Evolutionary conservation across 768 basidiomycete genomes (phyloP).

Genomic region (Lactifluus pinguis): DNA sequence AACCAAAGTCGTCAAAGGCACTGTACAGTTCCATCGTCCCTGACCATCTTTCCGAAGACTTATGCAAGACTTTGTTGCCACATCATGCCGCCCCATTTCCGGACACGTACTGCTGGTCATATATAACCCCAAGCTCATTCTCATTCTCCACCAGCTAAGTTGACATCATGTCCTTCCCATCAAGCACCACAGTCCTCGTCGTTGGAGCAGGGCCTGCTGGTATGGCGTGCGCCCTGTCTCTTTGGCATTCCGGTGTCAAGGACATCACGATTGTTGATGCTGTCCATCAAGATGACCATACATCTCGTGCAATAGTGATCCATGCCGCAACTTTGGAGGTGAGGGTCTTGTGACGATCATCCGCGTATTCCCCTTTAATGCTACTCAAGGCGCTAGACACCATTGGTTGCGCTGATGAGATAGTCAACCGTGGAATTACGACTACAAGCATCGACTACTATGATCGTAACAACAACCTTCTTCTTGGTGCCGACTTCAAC

Average conservation of each 20-base stretch:
- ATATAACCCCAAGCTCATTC: too few relatives aligned
- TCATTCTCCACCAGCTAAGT: too few relatives aligned
- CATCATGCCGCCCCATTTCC: not conserved
- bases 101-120: too few relatives aligned
- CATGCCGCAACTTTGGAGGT: constrained; percentile 50
- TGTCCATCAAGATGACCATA: constrained; percentile 24
- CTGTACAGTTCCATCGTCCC: too few relatives aligned
- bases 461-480: constrained; percentile 23
- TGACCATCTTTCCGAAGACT: not conserved
- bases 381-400: constrained; percentile 37
- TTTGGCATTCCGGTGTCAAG: constrained; percentile 33
- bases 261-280: constrained; percentile 40
- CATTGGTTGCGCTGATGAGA: constrained; percentile 33
- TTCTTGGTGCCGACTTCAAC: constrained; percentile 27
- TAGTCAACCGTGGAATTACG: constrained; percentile 33
- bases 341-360: constrained; percentile 1
- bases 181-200: constrained; percentile 35
- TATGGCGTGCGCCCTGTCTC: constrained; percentile 37
- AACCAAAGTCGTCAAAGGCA: too few relatives aligned
- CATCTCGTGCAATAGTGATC: constrained; percentile 38
- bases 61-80: not conserved
- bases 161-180: constrained; percentile 20
- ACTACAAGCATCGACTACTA: constrained; percentile 22
- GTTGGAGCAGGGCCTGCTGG: constrained; percentile 45
- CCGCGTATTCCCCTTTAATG: constrained; percentile 24